These are phyloP conservation scores for Xylaria sp. DNA, from an alignment of 2,329 filamentous ascomycete species.

Conservation along the genomic window DNA sequence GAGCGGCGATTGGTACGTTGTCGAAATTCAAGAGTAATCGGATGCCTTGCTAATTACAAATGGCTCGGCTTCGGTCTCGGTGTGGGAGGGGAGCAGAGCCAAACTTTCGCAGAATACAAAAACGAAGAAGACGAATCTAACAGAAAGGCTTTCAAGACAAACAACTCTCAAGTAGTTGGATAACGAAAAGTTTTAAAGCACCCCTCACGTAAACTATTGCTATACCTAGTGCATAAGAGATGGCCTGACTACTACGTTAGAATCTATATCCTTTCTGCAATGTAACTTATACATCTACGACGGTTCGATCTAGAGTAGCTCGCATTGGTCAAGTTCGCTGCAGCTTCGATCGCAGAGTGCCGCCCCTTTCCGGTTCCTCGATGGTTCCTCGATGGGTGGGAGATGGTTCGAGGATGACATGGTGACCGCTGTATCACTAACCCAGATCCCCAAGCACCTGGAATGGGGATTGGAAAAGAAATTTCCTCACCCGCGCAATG, in stretches of 20 bases:
- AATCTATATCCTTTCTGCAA: slow-evolving; percentile 8
- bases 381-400: background rate
- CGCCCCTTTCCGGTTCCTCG: background rate
- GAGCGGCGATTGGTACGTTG: background rate
- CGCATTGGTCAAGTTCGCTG: background rate
- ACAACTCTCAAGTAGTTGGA: background rate
- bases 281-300: slow-evolving; percentile 1
- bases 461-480: background rate
- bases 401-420: background rate
- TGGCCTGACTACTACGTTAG: background rate
- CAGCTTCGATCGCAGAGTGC: slow-evolving; percentile 1
- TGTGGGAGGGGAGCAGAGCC: background rate
- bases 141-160: background rate
- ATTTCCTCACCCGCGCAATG: background rate
- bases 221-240: background rate
- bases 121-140: background rate
- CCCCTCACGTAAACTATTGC: background rate
- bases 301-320: background rate
- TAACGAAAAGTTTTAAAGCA: slow-evolving; percentile 2
- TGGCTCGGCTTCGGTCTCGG: background rate
- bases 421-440: background rate
- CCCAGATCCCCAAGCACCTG: background rate
- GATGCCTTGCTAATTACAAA: background rate
- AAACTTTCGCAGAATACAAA: background rate
- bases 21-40: background rate